Base-by-base conservation (phyloP, 2,329 filamentous ascomycete genomes). In the Pseudogymnoascus sp. region DNA sequence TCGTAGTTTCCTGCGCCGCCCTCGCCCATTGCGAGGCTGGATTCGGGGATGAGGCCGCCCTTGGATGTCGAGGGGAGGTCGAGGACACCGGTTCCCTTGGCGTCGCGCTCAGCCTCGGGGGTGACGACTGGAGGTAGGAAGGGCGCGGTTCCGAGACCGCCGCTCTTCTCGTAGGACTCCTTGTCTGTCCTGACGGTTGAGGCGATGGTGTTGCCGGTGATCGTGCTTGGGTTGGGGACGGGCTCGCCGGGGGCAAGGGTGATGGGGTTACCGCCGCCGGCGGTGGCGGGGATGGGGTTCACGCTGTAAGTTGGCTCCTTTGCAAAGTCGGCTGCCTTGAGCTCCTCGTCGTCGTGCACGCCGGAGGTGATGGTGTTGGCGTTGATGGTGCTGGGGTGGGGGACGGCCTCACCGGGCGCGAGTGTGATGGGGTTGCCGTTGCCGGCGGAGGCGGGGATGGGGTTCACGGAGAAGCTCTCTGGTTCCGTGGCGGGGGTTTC, bases 131-230 rank as follows among this genome's bases (percentile, higher is more conserved):
- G 70, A 31, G 72, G 71, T 16, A 73, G 68, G 18, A 71, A 65
- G 16, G 72, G 71, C 16, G 70, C 66, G 62, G 67, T 66, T 2
- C 70, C 71, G 5, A 86, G 75, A 64, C 86, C 83, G 71, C 89
- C 89, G 67, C 87, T 86, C 75, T 90, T 90, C 75, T 96, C 88
- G 76, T 97, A 97, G 1, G 91, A 93, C 69, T 86, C 90, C 75
- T 91, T 83, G 74, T 97, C 93, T 18, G 90, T 83, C 71, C 87
- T 85, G 71, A 96, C 83, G 61, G 91, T 87, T 65, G 79, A 79
- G 73, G 90, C 88, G 69, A 84, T 79, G 68, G 88, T 87, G 74
- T 90, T 89, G 61, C 81, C 76, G 59, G 86, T 86, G 69, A 92
- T 72, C 26, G 82, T 82, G 74, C 78, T 83, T 26, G 81, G 75